Conservation (phyloP, 495 filamentous ascomycete species). For the Penicillium fimorum region DNA sequence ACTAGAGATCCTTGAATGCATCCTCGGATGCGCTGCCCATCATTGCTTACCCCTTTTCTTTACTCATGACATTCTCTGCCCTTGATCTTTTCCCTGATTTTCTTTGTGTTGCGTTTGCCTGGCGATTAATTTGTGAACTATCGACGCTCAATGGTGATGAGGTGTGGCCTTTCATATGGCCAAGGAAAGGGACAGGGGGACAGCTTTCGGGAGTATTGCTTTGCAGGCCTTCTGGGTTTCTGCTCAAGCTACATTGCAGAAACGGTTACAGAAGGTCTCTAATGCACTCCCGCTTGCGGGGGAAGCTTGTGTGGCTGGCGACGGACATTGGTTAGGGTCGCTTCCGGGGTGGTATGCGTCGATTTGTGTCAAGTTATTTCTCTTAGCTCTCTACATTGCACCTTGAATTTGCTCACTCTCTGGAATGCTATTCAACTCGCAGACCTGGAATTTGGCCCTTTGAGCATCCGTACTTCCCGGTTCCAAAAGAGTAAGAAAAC, state of each 20-base stretch:
- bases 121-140: slow-evolving; percentile 19
- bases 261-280: slow-evolving; percentile 4
- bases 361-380: slow-evolving; percentile 27
- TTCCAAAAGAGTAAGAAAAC: background rate
- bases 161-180: slow-evolving; percentile 22
- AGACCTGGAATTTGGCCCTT: background rate
- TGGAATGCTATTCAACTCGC: background rate
- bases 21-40: slow-evolving; percentile 21
- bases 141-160: slow-evolving; percentile 33
- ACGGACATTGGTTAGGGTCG: slow-evolving; percentile 52
- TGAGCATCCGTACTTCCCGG: background rate
- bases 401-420: slow-evolving; percentile 12
- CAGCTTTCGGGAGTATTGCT: slow-evolving; percentile 17
- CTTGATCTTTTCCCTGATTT: slow-evolving; percentile 16
- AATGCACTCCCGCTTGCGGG: slow-evolving; percentile 11
- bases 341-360: slow-evolving; percentile 54
- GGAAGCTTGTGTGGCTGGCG: slow-evolving; percentile 38
- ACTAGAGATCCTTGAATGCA: slow-evolving; percentile 28
- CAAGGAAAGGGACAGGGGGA: slow-evolving; percentile 11
- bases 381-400: slow-evolving; percentile 16
- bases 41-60: slow-evolving; percentile 13
- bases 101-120: slow-evolving; percentile 12
- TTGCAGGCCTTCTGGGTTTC: slow-evolving; percentile 13
- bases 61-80: slow-evolving; percentile 18
- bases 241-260: slow-evolving; percentile 13